phyloP scores from a whole-genome alignment of 345 rosid species.

The Syzygium aqueum region DNA sequence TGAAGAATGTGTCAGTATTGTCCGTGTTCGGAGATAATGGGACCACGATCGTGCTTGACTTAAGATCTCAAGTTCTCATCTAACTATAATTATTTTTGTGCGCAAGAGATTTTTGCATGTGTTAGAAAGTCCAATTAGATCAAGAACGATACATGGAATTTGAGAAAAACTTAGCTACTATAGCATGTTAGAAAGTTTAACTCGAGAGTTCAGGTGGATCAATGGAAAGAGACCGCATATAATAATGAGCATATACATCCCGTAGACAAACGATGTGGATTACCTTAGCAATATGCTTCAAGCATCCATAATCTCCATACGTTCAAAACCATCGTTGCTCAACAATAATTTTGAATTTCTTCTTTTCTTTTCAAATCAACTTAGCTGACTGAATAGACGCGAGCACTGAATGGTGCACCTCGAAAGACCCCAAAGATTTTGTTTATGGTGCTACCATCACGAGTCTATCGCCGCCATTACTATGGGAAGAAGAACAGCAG shows the following conservation, averaged over 20 bases:
- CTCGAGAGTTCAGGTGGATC: not conserved
- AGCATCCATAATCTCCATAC: not conserved
- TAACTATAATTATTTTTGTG: not conserved
- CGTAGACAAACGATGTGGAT: too few species aligned
- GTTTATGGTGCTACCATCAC: not conserved
- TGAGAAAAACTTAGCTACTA: not conserved
- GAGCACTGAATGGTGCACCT: not conserved
- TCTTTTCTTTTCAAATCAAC: not conserved
- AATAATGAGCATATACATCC: too few species aligned
- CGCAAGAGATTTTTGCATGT: not conserved
- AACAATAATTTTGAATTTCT: not conserved
- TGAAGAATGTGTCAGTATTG: too few species aligned
- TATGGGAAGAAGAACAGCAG: too few species aligned
- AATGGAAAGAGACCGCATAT: fast-evolving
- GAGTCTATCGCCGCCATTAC: not conserved
- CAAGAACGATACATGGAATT: not conserved
- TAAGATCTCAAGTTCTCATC: not conserved
- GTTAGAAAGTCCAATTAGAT: not conserved
- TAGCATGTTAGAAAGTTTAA: not conserved
- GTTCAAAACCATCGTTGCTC: not conserved
- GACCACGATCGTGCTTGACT: not conserved
- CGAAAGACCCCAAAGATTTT: not conserved
- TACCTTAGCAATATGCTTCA: not conserved
- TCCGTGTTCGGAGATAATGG: too few species aligned
- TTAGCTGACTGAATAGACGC: not conserved